Conservation (phyloP, 768 basidiomycete genomes). For the Tephrocybe sp. region DNA sequence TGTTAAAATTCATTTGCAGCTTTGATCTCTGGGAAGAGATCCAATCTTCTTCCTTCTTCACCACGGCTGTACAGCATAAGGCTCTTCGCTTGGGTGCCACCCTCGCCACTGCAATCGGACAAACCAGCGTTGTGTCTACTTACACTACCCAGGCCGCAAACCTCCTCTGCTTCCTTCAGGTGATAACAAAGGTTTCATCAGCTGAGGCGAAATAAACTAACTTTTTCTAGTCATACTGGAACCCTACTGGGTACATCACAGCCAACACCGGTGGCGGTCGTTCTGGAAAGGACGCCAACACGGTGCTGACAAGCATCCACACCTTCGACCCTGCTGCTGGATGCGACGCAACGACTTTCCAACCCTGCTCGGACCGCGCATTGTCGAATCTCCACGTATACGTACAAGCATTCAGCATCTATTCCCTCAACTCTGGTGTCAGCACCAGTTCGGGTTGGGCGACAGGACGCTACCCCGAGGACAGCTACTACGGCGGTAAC, state of each 20-base stretch:
- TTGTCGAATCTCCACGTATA: constrained; percentile 65
- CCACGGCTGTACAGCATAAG: constrained; percentile 76
- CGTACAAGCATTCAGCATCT: constrained; percentile 71
- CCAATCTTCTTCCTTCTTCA: constrained; percentile 75
- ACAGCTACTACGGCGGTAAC: constrained; percentile 69
- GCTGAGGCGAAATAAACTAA: not conserved
- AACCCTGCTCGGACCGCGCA: constrained; percentile 77
- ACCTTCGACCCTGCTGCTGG: constrained; percentile 71
- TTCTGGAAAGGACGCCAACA: constrained; percentile 75
- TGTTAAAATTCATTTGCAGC: constrained; percentile 34
- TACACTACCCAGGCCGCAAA: constrained; percentile 62
- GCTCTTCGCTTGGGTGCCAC: constrained; percentile 66
- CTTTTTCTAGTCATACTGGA: constrained; percentile 71
- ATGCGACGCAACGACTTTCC: constrained; percentile 72
- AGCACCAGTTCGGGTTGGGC: constrained; percentile 57
- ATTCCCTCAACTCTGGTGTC: constrained; percentile 59
- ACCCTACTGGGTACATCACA: constrained; percentile 58
- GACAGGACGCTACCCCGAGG: constrained; percentile 76
- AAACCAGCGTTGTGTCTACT: constrained; percentile 38
- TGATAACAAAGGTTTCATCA: constrained; percentile 11
- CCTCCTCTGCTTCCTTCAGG: constrained; percentile 77
- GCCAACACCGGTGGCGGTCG: constrained; percentile 77
- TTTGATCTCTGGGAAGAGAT: constrained; percentile 82
- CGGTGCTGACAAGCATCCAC: constrained; percentile 71
- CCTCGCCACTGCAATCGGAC: constrained; percentile 58